A percentile compares a stretch with the other conserved stretches of the same genome.
phyloP scores from a whole-genome alignment of 257 asterid genomes.

The Cinchona pubescens region DNA sequence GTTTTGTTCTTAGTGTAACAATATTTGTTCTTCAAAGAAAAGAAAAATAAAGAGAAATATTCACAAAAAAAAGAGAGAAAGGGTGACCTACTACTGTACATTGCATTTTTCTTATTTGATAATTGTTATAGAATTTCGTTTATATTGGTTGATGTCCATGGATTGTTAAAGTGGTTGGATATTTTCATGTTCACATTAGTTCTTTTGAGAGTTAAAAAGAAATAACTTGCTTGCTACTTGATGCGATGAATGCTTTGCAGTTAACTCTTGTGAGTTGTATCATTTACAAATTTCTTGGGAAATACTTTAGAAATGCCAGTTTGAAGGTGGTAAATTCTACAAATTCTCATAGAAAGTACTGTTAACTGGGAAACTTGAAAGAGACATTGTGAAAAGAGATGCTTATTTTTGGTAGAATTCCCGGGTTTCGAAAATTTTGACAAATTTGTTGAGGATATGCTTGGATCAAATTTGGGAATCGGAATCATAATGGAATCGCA shows the following conservation, averaged over 20 bases:
- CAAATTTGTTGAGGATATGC: too few species aligned
- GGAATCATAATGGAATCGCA: too few species aligned
- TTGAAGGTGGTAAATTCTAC: background rate
- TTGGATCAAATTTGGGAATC: too few species aligned
- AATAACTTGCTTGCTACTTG: background rate
- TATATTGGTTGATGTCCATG: background rate
- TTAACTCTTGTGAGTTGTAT: background rate
- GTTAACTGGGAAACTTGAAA: background rate
- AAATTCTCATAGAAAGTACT: background rate
- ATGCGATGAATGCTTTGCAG: background rate
- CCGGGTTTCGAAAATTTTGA: too few species aligned
- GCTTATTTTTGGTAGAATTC: too few species aligned
- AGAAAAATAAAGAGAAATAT: conserved; percentile 8
- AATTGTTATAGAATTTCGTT: background rate
- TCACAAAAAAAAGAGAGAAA: background rate
- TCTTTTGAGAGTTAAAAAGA: too few species aligned
- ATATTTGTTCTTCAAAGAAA: conserved; percentile 26
- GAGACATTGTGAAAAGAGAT: background rate
- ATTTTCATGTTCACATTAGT: background rate
- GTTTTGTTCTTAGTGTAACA: conserved; percentile 10
- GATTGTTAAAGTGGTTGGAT: background rate
- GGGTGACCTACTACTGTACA: background rate
- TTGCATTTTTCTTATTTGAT: background rate
- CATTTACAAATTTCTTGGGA: background rate
- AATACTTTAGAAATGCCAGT: background rate